These are phyloP conservation scores for Berkeleyomyces basicola DNA, from an alignment of 2,329 filamentous ascomycete species.

Conservation along the genomic window DNA sequence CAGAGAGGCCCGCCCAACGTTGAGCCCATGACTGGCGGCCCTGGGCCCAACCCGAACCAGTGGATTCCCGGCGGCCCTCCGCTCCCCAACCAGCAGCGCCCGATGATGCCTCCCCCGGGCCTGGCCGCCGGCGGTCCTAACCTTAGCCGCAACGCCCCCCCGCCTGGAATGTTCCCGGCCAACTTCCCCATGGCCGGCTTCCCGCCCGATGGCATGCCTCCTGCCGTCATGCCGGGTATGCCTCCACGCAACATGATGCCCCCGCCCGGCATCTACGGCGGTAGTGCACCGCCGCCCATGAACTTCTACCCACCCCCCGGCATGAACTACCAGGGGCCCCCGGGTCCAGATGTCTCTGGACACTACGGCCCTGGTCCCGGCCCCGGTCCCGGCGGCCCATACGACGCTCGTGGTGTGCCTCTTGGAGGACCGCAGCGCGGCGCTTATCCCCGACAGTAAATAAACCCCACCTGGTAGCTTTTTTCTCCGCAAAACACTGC, in stretches of 20 bases:
- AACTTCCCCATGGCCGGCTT: slow-evolving; percentile 36
- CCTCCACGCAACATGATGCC: slow-evolving; percentile 39
- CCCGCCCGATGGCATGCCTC: slow-evolving; percentile 21
- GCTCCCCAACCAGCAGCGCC: slow-evolving; percentile 19
- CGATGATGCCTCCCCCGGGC: slow-evolving; percentile 45
- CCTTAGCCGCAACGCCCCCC: slow-evolving; percentile 29
- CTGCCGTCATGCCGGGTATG: slow-evolving; percentile 32
- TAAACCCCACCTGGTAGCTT: neutral
- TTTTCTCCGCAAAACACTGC: neutral
- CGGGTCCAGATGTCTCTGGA: slow-evolving; percentile 25
- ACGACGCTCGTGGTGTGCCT: slow-evolving; percentile 39
- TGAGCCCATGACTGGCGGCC: slow-evolving; percentile 31
- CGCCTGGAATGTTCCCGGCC: slow-evolving; percentile 44
- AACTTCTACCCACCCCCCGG: slow-evolving; percentile 37
- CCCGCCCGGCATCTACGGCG: slow-evolving; percentile 41
- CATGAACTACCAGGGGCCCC: slow-evolving; percentile 32
- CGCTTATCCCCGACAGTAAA: slow-evolving; percentile 24
- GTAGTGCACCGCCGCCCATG: slow-evolving; percentile 26
- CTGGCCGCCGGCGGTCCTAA: slow-evolving; percentile 22
- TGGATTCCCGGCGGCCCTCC: slow-evolving; percentile 32
- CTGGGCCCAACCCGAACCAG: slow-evolving; percentile 25
- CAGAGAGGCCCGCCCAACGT: slow-evolving; percentile 46
- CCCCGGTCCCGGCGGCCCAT: slow-evolving; percentile 32
- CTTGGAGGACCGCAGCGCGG: slow-evolving; percentile 22
- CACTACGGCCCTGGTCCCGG: neutral